Evolutionary conservation across 805 yeast species (phyloP).

Genomic region (Grigorovia humatica): DNA sequence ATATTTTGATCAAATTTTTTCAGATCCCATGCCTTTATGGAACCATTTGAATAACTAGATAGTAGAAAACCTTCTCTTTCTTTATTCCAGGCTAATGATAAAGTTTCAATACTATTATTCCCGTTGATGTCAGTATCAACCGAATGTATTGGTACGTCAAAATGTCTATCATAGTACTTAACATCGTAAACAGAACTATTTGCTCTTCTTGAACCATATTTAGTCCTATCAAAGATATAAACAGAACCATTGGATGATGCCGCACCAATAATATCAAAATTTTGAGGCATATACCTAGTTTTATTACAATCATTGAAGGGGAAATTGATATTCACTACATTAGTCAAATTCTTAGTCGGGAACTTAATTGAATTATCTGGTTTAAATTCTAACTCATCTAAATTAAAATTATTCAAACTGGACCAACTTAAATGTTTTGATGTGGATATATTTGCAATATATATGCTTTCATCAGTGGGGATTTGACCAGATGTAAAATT

Average conservation of each 20-base stretch:
- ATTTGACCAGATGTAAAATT: constrained; percentile 28
- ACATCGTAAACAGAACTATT: constrained; percentile 6
- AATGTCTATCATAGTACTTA: background rate
- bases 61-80: constrained; percentile 49
- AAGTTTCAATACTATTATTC: constrained; percentile 39
- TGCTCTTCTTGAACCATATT: constrained; percentile 44
- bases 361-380: constrained; percentile 23
- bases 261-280: constrained; percentile 72
- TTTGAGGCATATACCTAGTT: constrained; percentile 70
- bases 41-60: constrained; percentile 55
- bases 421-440: constrained; percentile 25
- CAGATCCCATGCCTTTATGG: constrained; percentile 59
- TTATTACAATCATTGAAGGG: constrained; percentile 54
- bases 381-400: constrained; percentile 30
- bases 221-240: constrained; percentile 70
- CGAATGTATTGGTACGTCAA: background rate
- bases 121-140: constrained; percentile 8
- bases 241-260: constrained; percentile 57
- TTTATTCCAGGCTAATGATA: constrained; percentile 68
- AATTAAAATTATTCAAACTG: constrained; percentile 28
- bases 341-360: constrained; percentile 20
- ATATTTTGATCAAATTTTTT: constrained; percentile 28
- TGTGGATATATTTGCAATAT: constrained; percentile 24
- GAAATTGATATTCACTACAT: constrained; percentile 21
- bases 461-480: constrained; percentile 27